Base-by-base conservation (phyloP, 1,284 basidiomycete genomes). In the Mycosarcoma mackinlayi region DNA sequence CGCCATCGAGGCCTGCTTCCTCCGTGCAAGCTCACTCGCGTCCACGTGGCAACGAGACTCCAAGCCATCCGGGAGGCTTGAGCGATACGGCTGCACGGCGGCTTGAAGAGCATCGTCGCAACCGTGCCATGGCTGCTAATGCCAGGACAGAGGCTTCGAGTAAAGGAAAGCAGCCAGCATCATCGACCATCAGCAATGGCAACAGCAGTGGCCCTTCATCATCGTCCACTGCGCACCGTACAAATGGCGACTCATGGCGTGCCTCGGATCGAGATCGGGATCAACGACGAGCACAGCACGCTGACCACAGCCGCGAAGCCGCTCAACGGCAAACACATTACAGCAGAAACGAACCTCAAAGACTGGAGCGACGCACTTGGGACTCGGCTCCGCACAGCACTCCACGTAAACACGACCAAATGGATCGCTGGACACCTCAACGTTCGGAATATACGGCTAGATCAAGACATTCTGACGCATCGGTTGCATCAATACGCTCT, bases 41-140 rank as follows among this genome's bases (percentile, higher is more conserved):
- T 11, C 18, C 46, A 2, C 47, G 57, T 4, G 66, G 56, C 21
- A 58, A 52, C 25, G 75, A 78, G 24, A 78, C 76, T 9, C 76
- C 76, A 0, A 71, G 69, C n/a, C 74, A 75, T 47, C 28, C 68
- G 1, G 75, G 75, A 6, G 76, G 76, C 4, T 37, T 78, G 21
- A 69, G 58, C 28, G 65, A 74, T 14, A 60, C 55, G 1, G 76
- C 74, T 19, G 56, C 65, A 5, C 41, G 58, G 3, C 40, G 62
- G 14, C 60, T 76, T 5, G 75, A 76, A 41, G 70, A 73, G 44
- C 68, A 74, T 39, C 49, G 74, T 4, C 52, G 63, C 5, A 61
- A 54, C 35, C 41, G 66, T 3, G 70, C 62, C 1, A 51, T 61
- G 56, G 54, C 60, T 28, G 56, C 46, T 1, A 40, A 58, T 45